Percentiles rank a stretch among this genome's conserved stretches.
These are phyloP conservation scores for Emergomyces pasteurianus DNA, from an alignment of 2,329 filamentous ascomycete species.

Conservation along the genomic window DNA sequence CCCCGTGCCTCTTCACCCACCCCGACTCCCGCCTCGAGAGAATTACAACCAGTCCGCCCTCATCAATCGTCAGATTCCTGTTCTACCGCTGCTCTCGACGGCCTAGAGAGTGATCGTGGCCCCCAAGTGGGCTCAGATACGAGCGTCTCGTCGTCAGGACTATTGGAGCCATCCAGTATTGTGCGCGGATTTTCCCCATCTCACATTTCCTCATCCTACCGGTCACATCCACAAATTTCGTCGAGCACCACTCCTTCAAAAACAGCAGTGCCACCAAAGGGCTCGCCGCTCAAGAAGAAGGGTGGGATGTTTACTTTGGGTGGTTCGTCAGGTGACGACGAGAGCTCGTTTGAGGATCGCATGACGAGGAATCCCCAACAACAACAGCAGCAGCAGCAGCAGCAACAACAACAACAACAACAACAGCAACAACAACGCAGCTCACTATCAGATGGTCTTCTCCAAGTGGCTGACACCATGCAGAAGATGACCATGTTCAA, in stretches of 20 bases:
- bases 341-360: conserved; percentile 57
- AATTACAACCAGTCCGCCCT: conserved; percentile 23
- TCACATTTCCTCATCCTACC: conserved; percentile 56
- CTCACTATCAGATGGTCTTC: conserved; percentile 43
- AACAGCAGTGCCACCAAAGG: conserved; percentile 50
- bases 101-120: conserved; percentile 33
- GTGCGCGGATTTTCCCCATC: conserved; percentile 79
- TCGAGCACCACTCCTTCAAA: conserved; percentile 39
- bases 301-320: conserved; percentile 59
- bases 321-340: conserved; percentile 76
- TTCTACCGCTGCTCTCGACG: conserved; percentile 42
- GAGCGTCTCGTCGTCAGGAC: conserved; percentile 46
- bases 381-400: conserved; percentile 11
- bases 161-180: conserved; percentile 53
- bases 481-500: conserved; percentile 78
- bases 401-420: conserved; percentile 25
- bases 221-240: conserved; percentile 46
- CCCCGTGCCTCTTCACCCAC: conserved; percentile 33
- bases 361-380: conserved; percentile 41
- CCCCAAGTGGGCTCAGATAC: conserved; percentile 44
- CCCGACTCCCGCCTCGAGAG: conserved; percentile 21
- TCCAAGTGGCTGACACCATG: conserved; percentile 31
- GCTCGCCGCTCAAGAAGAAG: conserved; percentile 45
- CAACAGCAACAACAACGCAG: conserved; percentile 31
- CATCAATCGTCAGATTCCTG: conserved; percentile 46